Percentiles rank a stretch among this genome's conserved stretches.
Evolutionary conservation across 441 rosid species (phyloP).

Genomic region (Croton setiger): DNA sequence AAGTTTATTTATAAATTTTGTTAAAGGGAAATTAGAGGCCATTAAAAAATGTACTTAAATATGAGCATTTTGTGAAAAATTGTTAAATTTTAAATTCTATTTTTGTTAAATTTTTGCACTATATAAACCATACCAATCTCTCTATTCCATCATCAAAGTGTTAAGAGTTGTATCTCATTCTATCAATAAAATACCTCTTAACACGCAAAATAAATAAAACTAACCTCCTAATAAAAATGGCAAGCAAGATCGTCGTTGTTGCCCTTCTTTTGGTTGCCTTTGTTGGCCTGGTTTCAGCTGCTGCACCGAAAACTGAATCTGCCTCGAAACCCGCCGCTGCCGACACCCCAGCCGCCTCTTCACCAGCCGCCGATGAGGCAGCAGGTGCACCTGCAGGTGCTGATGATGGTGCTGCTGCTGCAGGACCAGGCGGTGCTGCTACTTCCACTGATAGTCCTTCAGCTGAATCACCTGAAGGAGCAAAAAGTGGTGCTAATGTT

Average conservation of each 20-base stretch:
- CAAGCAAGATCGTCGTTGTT: slow-evolving; percentile 33
- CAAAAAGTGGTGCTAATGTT: slow-evolving; percentile 4
- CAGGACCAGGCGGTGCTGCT: slow-evolving; percentile 20
- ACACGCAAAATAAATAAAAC: slow-evolving; percentile 5
- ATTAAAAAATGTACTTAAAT: too few species aligned
- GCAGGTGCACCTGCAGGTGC: slow-evolving; percentile 27
- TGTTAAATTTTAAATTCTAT: too few species aligned
- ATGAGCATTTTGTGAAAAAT: too few species aligned
- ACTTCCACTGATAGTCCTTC: slow-evolving; percentile 11
- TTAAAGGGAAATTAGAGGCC: too few species aligned
- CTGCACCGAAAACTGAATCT: slow-evolving; percentile 6
- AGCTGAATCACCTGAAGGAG: slow-evolving; percentile 15
- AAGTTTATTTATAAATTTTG: too few species aligned
- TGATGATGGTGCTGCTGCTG: slow-evolving; percentile 23
- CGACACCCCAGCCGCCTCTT: slow-evolving; percentile 1
- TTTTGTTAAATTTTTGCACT: not conserved
- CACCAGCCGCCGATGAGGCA: slow-evolving; percentile 20
- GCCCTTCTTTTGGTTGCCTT: slow-evolving; percentile 47
- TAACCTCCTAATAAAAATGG: slow-evolving; percentile 33
- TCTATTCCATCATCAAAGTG: not conserved
- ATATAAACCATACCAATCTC: slow-evolving; percentile 1
- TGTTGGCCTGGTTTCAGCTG: slow-evolving; percentile 44
- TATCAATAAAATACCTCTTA: not conserved
- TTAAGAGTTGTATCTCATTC: slow-evolving; percentile 14
- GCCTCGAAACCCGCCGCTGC: slow-evolving; percentile 15